Evolutionary conservation across 331 rosid genomes (phyloP), one percentile per base, ranked within the genome.

Genomic region (Phaseolus coccineus): DNA sequence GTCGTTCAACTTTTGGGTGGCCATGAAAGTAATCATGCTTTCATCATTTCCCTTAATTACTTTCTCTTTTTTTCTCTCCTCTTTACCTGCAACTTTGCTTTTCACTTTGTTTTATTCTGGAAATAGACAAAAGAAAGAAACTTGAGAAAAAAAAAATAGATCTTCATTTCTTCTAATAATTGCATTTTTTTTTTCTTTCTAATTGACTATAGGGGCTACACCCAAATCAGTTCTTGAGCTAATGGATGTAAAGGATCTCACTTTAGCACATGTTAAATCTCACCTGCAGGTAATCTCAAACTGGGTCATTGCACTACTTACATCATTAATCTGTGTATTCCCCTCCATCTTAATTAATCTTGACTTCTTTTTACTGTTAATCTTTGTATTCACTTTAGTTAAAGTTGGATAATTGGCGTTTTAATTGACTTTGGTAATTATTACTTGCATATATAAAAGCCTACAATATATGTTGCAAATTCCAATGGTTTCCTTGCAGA

Each of bases 211-310:
- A 95, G 99, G 99, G 86, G 99, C 99, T 35, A 95, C 99, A 3
- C 99, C 99, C 3, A 95, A 95, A 84, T 95, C 99, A 80, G 99
- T 95, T 87, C 99, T 95, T 82, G 99, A 95, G 90, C 97, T 95
- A 48, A 95, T 95, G 99, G 99, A 95, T 95, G 99, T 90, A 40
- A 95, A 95, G 84, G 99, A 95, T 95, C 96, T 95, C 83, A 95
- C 99, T 69, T 88, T 95, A 74, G 97, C 99, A 33, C 99, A 95
- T 92, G 98, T 95, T 74, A 95, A 95, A 84, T 95, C 99, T 76
- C 99, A 95, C 83, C 89, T 95, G 71, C 99, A 95, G 98, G 99
- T 81, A 46, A 42, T 42, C 8, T 88, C 6, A 55, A 62, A 12
- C n/a, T 13, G 4, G 9, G 62, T 53, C 31, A 24, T 42, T 65